phyloP scores from a whole-genome alignment of 208 protist genomes.

The Novymonas esmeraldas region DNA sequence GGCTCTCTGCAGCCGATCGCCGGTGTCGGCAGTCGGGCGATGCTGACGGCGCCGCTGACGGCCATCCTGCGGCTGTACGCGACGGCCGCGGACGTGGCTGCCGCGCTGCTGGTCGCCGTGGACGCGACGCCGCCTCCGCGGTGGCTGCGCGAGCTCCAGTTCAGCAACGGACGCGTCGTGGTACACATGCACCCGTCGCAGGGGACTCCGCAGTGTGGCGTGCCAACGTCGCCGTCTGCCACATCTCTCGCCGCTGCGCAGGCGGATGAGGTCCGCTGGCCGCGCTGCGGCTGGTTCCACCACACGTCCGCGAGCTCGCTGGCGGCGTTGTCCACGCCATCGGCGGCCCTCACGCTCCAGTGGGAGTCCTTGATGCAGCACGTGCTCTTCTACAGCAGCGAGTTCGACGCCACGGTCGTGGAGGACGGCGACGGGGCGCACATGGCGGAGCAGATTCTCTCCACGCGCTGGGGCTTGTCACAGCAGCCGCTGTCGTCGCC shows the following conservation, averaged over 20 bases:
- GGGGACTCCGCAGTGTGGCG: too few species aligned
- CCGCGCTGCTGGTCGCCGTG: slow-evolving; percentile 23
- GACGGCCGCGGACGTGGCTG: slow-evolving; percentile 6
- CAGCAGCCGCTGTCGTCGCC: neutral
- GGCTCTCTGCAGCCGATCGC: slow-evolving; percentile 28
- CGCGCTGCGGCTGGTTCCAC: slow-evolving; percentile 43
- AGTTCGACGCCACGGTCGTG: slow-evolving; percentile 29
- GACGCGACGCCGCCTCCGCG: slow-evolving; percentile 24
- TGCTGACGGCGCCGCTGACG: slow-evolving; percentile 13
- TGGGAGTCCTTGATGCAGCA: slow-evolving; percentile 33
- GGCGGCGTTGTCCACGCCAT: too few species aligned
- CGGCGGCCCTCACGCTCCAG: slow-evolving; percentile 20
- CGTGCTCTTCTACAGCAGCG: slow-evolving; percentile 42
- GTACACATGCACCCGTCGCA: slow-evolving; percentile 4
- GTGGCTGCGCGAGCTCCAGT: slow-evolving; percentile 19
- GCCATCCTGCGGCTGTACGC: slow-evolving; percentile 17
- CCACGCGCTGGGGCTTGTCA: slow-evolving; percentile 33
- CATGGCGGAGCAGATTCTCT: slow-evolving; percentile 28
- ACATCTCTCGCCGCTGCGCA: neutral
- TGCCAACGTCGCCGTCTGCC: neutral
- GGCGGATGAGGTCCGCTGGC: slow-evolving; percentile 19
- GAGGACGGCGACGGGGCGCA: slow-evolving; percentile 28
- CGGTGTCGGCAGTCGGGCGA: slow-evolving; percentile 14
- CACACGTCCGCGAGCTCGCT: too few species aligned
- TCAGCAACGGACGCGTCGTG: slow-evolving; percentile 14